Evolutionary conservation across 2,329 filamentous ascomycete genomes (phyloP).

Genomic region (Phialophora chinensis): DNA sequence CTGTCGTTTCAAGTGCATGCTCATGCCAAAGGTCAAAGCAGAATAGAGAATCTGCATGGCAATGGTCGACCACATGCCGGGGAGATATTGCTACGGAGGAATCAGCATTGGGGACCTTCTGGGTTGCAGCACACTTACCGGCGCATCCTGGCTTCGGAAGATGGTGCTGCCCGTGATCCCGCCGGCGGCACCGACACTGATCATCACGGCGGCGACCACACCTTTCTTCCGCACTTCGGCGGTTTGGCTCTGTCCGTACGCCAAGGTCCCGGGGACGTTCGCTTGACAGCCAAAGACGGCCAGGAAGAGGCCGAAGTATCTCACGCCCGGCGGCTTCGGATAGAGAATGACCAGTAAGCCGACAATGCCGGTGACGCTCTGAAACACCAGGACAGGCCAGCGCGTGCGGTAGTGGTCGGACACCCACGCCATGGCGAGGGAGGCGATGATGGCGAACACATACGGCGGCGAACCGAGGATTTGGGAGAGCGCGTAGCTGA

Average conservation of each 20-base stretch:
- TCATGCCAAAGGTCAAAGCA: constrained; percentile 21
- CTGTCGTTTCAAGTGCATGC: constrained; percentile 34
- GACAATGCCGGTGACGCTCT: constrained; percentile 61
- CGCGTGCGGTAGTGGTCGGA: constrained; percentile 42
- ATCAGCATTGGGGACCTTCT: neutral
- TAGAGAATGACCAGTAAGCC: constrained; percentile 76
- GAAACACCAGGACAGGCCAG: constrained; percentile 39
- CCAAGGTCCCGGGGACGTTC: constrained; percentile 74
- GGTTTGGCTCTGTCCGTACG: constrained; percentile 49
- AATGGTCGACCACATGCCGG: constrained; percentile 36
- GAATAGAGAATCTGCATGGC: constrained; percentile 29
- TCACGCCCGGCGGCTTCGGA: constrained; percentile 58
- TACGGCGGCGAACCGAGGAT: constrained; percentile 43
- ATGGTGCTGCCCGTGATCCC: neutral
- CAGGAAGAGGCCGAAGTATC: constrained; percentile 77
- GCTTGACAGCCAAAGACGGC: constrained; percentile 74
- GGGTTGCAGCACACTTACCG: neutral
- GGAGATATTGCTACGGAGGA: constrained; percentile 26
- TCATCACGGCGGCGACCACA: neutral
- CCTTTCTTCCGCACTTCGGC: constrained; percentile 5
- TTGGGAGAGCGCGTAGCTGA: constrained; percentile 38
- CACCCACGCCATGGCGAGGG: constrained; percentile 39
- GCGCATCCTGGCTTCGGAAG: constrained; percentile 13
- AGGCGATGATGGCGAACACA: constrained; percentile 39
- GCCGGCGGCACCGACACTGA: neutral